Evolutionary conservation across 1,284 basidiomycete species (phyloP), one percentile per base, ranked within the genome.

Genomic region (Phellopilus nigrolimitatus): DNA sequence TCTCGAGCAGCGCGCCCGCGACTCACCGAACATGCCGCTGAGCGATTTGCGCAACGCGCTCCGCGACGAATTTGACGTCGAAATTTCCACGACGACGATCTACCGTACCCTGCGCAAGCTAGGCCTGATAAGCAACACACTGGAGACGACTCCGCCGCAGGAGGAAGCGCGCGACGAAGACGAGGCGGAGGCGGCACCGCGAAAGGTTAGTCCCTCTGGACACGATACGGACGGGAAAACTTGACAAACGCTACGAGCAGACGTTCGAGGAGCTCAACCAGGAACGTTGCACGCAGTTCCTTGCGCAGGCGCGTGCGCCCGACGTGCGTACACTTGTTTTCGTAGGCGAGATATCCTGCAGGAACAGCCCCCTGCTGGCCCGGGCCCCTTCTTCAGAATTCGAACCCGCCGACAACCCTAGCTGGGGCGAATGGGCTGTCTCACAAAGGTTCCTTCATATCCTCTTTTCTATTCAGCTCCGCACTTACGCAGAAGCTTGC

Each of bases 271-370:
- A 42, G 22, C 13, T 42, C 22, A n/a, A 42, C 40, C 19, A 42
- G 25, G 40, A 25, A 22, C 21, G 21, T 13, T 22, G 40, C 40
- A 25, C 21, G 15, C 21, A 21, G 40, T 42, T 42, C 21, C 3
- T 42, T 4, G 19, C 22, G 15, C 40, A 22, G 13, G 40, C 27
- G 21, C 22, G 21, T n/a, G 40, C 21, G n/a, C 27, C 21, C 21
- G 27, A 42, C n/a, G 8, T 27, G 13, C 40, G 40, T n/a, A 42
- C 40, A 4, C 40, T 42, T 27, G 40, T 42, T n/a, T 42, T 42
- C 40, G 25, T 42, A 9, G 40, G 27, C 40, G 40, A 42, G 22
- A 42, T 25, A 2, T 21, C 40, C 10, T 24, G 19, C n/a, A 24
- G 13, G 21, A 42, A 25, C 13, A 21, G 40, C 21, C 2, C 6